A percentile compares a stretch with the other conserved stretches of the same genome.
phyloP scores from a whole-genome alignment of 2,329 filamentous ascomycete species.

The Colletotrichum zoysiae region DNA sequence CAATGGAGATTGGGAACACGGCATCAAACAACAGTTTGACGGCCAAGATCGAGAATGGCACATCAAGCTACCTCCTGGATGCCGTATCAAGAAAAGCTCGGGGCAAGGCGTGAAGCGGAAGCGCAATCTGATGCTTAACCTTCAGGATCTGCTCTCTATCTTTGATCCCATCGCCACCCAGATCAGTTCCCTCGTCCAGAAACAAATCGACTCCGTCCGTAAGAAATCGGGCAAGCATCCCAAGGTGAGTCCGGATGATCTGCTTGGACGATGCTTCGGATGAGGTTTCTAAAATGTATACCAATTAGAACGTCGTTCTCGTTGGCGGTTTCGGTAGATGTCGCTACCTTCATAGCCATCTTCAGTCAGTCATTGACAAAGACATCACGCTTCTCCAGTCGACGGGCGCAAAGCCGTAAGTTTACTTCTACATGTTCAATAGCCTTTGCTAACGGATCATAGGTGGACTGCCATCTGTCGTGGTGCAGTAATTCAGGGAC shows the following conservation, averaged over 20 bases:
- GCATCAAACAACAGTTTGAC: conserved; percentile 45
- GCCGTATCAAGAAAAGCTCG: accelerated
- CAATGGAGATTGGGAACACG: conserved; percentile 46
- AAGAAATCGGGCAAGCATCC: conserved; percentile 40
- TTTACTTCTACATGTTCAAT: not conserved
- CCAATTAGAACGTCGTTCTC: conserved; percentile 54
- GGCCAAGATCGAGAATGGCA: conserved; percentile 36
- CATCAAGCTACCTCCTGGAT: conserved; percentile 41
- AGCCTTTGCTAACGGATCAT: accelerated
- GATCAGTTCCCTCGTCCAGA: conserved; percentile 44
- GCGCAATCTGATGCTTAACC: not conserved
- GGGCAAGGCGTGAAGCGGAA: conserved; percentile 5
- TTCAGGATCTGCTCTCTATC: conserved; percentile 43
- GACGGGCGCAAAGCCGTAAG: conserved; percentile 51
- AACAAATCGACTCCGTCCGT: conserved; percentile 45
- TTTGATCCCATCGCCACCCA: conserved; percentile 45
- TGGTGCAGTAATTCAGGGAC: conserved; percentile 49
- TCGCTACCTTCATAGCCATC: conserved; percentile 45
- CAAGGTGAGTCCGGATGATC: conserved; percentile 44
- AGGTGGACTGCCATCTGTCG: conserved; percentile 54
- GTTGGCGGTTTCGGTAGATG: conserved; percentile 56
- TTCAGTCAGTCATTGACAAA: conserved; percentile 26
- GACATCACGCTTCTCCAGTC: conserved; percentile 49
- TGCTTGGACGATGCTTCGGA: accelerated
- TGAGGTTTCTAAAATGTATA: not conserved